Conservation (phyloP, 1,284 basidiomycete species). For the Cutaneotrichosporon cutaneum region DNA sequence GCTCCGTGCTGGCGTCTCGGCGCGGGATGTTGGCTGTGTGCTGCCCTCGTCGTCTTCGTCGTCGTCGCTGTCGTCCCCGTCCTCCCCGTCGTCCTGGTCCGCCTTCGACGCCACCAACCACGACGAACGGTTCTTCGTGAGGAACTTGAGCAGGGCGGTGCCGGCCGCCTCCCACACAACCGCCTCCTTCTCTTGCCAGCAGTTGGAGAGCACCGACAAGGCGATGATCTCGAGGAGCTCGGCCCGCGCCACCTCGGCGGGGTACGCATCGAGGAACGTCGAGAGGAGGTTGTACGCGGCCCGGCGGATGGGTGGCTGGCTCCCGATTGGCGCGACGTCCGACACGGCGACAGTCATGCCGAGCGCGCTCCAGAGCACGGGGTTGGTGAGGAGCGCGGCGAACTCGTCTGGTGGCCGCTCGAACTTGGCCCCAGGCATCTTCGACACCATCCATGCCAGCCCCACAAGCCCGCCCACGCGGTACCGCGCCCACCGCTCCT, state of each 20-base stretch:
- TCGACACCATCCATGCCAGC: constrained; percentile 58
- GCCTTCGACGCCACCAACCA: constrained; percentile 59
- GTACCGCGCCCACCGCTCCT: constrained; percentile 68
- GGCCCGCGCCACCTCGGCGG: constrained; percentile 29
- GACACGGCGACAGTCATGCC: constrained; percentile 14
- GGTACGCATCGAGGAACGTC: constrained; percentile 33
- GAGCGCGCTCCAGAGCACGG: constrained; percentile 44
- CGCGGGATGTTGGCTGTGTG: constrained; percentile 20
- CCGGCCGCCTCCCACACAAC: constrained; percentile 68
- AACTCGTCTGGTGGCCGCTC: constrained; percentile 30
- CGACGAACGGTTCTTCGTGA: constrained; percentile 64
- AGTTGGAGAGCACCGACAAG: constrained; percentile 64
- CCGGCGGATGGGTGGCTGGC: constrained; percentile 45
- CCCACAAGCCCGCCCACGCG: constrained; percentile 71
- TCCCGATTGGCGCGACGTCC: constrained; percentile 21
- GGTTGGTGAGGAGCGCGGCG: constrained; percentile 33
- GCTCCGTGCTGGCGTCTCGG: constrained; percentile 8
- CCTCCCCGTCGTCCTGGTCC: constrained; percentile 22
- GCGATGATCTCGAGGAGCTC: constrained; percentile 56
- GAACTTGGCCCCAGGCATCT: constrained; percentile 28
- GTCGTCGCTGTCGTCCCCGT: constrained; percentile 40
- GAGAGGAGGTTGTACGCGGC: constrained; percentile 43
- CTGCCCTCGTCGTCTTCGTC: constrained; percentile 40
- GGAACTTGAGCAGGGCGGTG: constrained; percentile 66
- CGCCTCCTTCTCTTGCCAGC: constrained; percentile 72